Evolutionary conservation across 75 land plant genomes (phyloP), one percentile per base, ranked within the genome.

Genomic region (Pinus albicaulis): DNA sequence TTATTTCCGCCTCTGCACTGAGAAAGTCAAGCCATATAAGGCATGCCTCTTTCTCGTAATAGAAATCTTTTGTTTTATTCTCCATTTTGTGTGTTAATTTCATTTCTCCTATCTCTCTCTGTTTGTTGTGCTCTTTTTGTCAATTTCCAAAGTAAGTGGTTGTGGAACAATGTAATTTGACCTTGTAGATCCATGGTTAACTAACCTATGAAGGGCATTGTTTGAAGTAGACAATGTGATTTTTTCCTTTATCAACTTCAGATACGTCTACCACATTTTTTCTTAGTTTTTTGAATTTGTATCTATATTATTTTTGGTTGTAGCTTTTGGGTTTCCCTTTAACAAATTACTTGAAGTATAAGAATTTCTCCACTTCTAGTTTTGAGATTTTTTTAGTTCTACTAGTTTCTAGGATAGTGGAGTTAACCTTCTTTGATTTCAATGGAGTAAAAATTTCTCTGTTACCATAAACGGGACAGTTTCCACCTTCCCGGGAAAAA

Each of bases 141-240:
- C 97, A 73, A 92, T 94, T 71, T 92, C 93, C 31, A 92, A 76
- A 75, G 90, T 79, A 84, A 94, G 89, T 38, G 95, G 97, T 76
- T 86, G 89, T n/a, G 95, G 88, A 56, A 90, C 85, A 56, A 89
- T 94, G 57, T 63, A 83, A 53, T 81, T 91, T 5, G 82, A 16
- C 14, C 84, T 79, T 22, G 74, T 73, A 69, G 56, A 80, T 53
- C 73, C 78, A 65, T 38, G 55, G 26, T 44, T 71, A 36, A 31
- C 17, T 31, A 38, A 28, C 34, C 68, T 64, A 64, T 8, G 68
- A 31, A 64, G 38, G 28, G 68, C 17, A 64, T 5, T 31, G 68
- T 31, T 64, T 64, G 19, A 64, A 64, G 66, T 19, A 63, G 66
- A 36, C 34, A 26, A 63, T 2, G 5, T 63, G 48, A 44, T n/a